Base-by-base conservation (phyloP, 106 monocot species). In the Platanthera guangdongensis region DNA sequence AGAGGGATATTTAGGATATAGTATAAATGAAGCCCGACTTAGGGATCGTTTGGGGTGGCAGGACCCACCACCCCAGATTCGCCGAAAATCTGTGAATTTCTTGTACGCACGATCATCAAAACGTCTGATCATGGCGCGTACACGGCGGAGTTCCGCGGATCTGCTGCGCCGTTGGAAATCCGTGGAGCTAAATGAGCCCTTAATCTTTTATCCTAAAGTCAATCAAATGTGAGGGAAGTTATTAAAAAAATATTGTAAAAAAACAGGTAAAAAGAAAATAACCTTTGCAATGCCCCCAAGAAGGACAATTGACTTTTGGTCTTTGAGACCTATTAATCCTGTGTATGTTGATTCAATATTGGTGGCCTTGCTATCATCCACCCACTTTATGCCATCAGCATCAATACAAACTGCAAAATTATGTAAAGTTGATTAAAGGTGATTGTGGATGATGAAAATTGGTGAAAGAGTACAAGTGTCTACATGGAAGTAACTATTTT, bases 321-420 rank as follows among this genome's bases (percentile, higher is more conserved):
- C 76, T 70, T 79, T 75, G 67, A 87, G 79, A 79, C 84, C 79
- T 47, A 79, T 76, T 72, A 87, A 78, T 79, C 68, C 84, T 57
- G 77, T 65, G 50, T 74, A 79, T 52, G 87, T 82, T 63, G 87
- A 81, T 81, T 84, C 84, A 15, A 87, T 74, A 77, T 81, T 87
- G 30, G 87, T 87, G 67, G 87, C 82, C 54, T 87, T 87, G 81
- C 87, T 84, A 21, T 87, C 87, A 77, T 87, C 79, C 46, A 87
- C 79, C 87, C 87, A 87, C 65, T 57, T 84, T 51, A 87, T 57
- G 15, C 84, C 84, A 51, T 19, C 7, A 74, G 68, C 51, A 84
- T 87, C 84, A 48, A 18, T 83, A 54, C 78, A 83, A 50, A 86
- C 82, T 86, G 80, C 45, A 78, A 49, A 57, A 57, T 13, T 6